Conservation (phyloP, 345 rosid species). For the Melastoma malabathricum region DNA sequence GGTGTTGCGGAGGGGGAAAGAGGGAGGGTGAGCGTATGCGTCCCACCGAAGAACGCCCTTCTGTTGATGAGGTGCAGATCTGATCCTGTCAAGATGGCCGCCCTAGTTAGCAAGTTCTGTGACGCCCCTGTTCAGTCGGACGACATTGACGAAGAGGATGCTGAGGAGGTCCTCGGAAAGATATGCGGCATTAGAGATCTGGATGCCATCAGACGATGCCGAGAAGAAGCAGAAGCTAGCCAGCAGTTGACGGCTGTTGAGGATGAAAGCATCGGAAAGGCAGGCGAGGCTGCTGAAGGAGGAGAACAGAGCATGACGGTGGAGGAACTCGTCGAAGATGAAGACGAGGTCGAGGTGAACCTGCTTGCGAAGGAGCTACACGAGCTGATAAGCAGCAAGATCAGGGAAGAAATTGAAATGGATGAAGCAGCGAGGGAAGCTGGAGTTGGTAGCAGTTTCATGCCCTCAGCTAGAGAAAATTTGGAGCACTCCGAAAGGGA, state of each 20-base stretch:
- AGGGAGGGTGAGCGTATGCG: slow-evolving; percentile 40
- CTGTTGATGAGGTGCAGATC: slow-evolving; percentile 88
- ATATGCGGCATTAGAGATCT: too few species aligned
- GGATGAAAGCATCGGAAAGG: too few species aligned
- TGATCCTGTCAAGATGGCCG: slow-evolving; percentile 90
- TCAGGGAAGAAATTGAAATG: slow-evolving; percentile 7
- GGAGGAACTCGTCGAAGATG: slow-evolving; percentile 8
- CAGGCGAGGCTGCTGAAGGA: too few species aligned
- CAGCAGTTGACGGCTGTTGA: slow-evolving; percentile 1
- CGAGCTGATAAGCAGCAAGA: neutral
- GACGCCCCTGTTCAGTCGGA: slow-evolving; percentile 34
- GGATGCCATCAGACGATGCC: too few species aligned
- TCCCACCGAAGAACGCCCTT: slow-evolving; percentile 85
- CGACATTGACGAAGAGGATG: slow-evolving; percentile 10
- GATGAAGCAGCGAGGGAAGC: slow-evolving; percentile 3
- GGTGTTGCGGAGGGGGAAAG: slow-evolving; percentile 24
- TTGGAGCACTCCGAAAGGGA: slow-evolving; percentile 1
- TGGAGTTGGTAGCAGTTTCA: slow-evolving; percentile 3
- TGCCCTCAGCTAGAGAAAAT: neutral
- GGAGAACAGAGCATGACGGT: neutral
- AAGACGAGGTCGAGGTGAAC: slow-evolving; percentile 4
- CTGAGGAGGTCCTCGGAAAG: slow-evolving; percentile 1
- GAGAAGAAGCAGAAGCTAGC: neutral
- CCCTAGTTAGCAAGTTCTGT: slow-evolving; percentile 61
- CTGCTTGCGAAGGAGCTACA: neutral